Evolutionary conservation across 1,284 basidiomycete species (phyloP), one percentile per base, ranked within the genome.

Genomic region (Schizopora paradoxa): DNA sequence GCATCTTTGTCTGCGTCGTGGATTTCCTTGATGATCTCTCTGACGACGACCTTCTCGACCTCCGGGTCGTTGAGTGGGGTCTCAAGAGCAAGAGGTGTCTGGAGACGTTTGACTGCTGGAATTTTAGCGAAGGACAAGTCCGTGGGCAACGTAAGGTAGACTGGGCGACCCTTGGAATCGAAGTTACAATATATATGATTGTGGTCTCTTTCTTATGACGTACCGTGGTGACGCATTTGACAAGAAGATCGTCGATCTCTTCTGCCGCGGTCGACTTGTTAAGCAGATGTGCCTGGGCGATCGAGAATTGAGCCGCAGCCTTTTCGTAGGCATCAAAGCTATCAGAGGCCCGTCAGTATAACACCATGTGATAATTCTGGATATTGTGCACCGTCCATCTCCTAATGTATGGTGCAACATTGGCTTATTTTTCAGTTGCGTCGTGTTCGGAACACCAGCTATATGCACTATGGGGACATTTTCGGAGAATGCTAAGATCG

Each of bases 391-490:
- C 80, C 82, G 71, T 51, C 82, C 86, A 56, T 92, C 86, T 49
- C 91, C 91, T 25, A 96, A 77, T 0, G 91, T 92, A 58, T 93
- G 89, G 57, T 92, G 90, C 22, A 92, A 71, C 62, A 87, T 73
- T 35, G 74, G 85, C 59, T 70, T 82, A 33, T 62, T 70, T 63
- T 77, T 82, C 56, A 88, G 82, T 53, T 90, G 81, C 10, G 66
- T 56, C 1, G 85, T 89, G 53, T 79, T 86, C 0, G 94, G 93
- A 1, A 82, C 81, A 48, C 94, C 94, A 40, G 87, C 94, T 39
- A 98, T 79, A 61, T 98, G 94, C 5, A 98, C 73, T 3, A 98
- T 77, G 6, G 94, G 94, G 4, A 98, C 81, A 67, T 91, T 86
- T 66, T 98, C 93, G 21, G 89, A 84, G 64, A 78, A 84, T 3